Evolutionary conservation across 2,329 filamentous ascomycete species (phyloP), one percentile per base, ranked within the genome.

Genomic region (Aureobasidium subglaciale): DNA sequence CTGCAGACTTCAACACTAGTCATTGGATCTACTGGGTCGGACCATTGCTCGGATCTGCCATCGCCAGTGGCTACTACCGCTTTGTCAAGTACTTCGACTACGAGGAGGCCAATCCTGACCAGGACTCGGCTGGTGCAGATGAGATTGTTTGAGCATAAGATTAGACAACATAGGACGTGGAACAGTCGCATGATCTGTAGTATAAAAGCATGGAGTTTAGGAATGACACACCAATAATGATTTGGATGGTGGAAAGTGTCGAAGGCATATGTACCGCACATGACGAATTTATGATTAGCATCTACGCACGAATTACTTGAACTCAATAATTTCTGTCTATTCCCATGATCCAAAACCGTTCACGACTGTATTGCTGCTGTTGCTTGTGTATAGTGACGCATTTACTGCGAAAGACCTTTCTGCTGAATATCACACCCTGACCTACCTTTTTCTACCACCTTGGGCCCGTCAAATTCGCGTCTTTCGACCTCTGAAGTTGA

Each of bases 21-120:
- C 64, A 66, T 53, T 69, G 65, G 63, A 68, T 68, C 35, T 62
- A 64, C 58, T 64, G 60, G 62, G 43, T 66, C 15, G 64, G 64
- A 0, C 64, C 64, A 1, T 58, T 61, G 43, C 37, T 65, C 1
- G 64, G 64, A 9, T 59, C 59, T 3, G 15, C 60, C 2, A 13
- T 66, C 27, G 57, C 59, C 9, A 60, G 54, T 3, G 64, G 63
- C 11, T 65, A 63, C 45, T 66, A 60, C 45, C 57, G 60, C 37
- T 65, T 66, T 30, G 55, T 63, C 45, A 66, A 66, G 45, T 63
- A 53, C 46, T 58, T 64, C 46, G 60, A 65, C 57, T 64, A 66
- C 37, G 63, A 66, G 55, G 62, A 63, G 13, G 64, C 63, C 13
- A 67, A 67, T 34, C 63, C 64, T 7, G 64, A 63, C 2, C 64